Evolutionary conservation across 2,329 filamentous ascomycete genomes (phyloP), one percentile per base, ranked within the genome.

Genomic region (Arthrobotrys conoides): DNA sequence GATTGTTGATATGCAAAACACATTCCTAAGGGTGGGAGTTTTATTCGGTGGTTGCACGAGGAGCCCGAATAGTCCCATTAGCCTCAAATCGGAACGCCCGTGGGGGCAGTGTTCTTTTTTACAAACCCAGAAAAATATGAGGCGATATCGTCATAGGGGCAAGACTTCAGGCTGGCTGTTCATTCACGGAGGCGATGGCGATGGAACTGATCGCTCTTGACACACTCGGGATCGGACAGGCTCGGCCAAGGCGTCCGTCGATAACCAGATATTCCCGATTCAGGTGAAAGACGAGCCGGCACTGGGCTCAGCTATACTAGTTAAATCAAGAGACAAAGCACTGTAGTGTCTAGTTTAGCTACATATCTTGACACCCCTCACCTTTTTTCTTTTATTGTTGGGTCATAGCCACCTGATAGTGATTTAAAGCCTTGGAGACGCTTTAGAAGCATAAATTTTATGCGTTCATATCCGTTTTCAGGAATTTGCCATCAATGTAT

Each of bases 1-100:
- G 75, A 78, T 51, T 69, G 5, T 72, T 48, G 63, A 71, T 59
- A 72, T 72, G 68, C 75, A 71, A 63, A 72, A 64, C 44, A 68
- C 75, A 78, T 78, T 78, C 75, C 75, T 72, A 36, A 65, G 27
- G 68, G 71, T 30, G 55, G 61, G 36, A 59, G 53, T 44, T 61
- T 63, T 55, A 67, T 51, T 65, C 68, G 33, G 41, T 20, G 30
- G 33, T 36, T 53, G 49, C 16, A 27, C 30, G 33, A 22, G 16
- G 44, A 68, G 48, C 51, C 51, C 59, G 36, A 61, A 61, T 49
- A 67, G 64, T 69, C 38, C 63, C 55, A 70, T 53, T 27, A 30
- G 38, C 36, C 20, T 48, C 12, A 14, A 22, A 57, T 49, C 53
- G 63, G 46, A 71, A 53, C 33, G 18, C 38, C 46, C 68, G 68